These are phyloP conservation scores for Bruguiera parviflora DNA, from an alignment of 345 rosid species.

Conservation along the genomic window DNA sequence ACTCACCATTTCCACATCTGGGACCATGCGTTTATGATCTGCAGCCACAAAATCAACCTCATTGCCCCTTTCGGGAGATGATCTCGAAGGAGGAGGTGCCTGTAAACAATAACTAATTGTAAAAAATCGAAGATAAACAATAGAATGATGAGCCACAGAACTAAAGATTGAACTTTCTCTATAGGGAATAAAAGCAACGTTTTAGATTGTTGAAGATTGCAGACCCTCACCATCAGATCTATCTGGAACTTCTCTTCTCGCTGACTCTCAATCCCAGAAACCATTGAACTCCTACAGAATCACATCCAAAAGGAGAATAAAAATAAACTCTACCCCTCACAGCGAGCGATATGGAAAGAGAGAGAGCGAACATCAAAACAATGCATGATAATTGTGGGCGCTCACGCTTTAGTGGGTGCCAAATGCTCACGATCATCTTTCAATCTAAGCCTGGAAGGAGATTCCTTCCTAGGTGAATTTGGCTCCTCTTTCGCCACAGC, in stretches of 20 bases:
- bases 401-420: conserved; percentile 53
- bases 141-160: conserved; percentile 1
- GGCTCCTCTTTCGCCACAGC: conserved; percentile 48
- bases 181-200: background rate
- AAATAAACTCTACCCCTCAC: background rate
- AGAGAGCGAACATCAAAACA: background rate
- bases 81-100: conserved; percentile 87
- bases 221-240: conserved; percentile 88
- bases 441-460: conserved; percentile 41
- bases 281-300: conserved; percentile 40
- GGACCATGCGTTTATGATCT: conserved; percentile 55
- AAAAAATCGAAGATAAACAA: background rate
- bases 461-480: conserved; percentile 56
- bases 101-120: conserved; percentile 20
- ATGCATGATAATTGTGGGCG: background rate
- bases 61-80: conserved; percentile 79
- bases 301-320: background rate
- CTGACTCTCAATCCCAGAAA: conserved; percentile 39
- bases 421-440: conserved; percentile 47
- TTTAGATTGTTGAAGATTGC: conserved; percentile 1
- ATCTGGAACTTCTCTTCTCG: conserved; percentile 78
- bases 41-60: conserved; percentile 55
- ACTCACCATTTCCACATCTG: conserved; percentile 68
- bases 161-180: background rate
- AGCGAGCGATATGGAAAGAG: background rate